These are phyloP conservation scores for Populus hybrid DNA, from an alignment of 441 rosid species.

Conservation along the genomic window DNA sequence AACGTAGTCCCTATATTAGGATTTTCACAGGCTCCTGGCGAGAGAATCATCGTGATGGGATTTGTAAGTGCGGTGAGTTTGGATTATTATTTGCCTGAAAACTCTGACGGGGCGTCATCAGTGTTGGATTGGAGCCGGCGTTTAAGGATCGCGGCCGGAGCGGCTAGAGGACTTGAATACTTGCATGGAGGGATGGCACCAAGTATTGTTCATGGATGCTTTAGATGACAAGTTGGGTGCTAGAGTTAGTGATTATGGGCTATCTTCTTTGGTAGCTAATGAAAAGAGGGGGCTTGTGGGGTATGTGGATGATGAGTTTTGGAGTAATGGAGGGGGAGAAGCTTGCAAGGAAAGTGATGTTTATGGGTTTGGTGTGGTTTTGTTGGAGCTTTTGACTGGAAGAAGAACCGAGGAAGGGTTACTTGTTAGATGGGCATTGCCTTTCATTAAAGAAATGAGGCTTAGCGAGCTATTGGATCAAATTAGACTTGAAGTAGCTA, in stretches of 20 bases:
- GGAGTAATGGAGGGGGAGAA: constrained; percentile 26
- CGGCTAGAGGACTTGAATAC: constrained; percentile 65
- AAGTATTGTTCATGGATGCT: constrained; percentile 54
- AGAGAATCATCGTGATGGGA: constrained; percentile 56
- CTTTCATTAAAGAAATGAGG: constrained; percentile 62
- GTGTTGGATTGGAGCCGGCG: constrained; percentile 68
- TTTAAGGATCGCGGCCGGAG: constrained; percentile 57
- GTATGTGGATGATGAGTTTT: constrained; percentile 59
- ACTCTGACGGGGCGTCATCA: too few species aligned
- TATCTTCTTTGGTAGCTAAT: constrained; percentile 48
- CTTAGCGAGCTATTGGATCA: constrained; percentile 60
- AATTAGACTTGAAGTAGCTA: constrained; percentile 51
- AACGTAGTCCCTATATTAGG: constrained; percentile 65
- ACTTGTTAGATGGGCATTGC: constrained; percentile 73
- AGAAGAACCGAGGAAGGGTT: constrained; percentile 57
- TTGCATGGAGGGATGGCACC: constrained; percentile 55
- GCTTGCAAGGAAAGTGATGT: constrained; percentile 68
- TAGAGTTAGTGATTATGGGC: constrained; percentile 65
- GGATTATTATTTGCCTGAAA: too few species aligned
- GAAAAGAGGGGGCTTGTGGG: constrained; percentile 54
- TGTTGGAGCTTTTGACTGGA: constrained; percentile 75
- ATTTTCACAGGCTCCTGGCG: constrained; percentile 78
- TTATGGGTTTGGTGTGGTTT: constrained; percentile 71
- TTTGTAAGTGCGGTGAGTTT: too few species aligned
- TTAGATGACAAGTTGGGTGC: constrained; percentile 50